Percentiles rank a stretch among this genome's conserved stretches.
phyloP scores from a whole-genome alignment of 768 basidiomycete species.

The Suillus weaverae region DNA sequence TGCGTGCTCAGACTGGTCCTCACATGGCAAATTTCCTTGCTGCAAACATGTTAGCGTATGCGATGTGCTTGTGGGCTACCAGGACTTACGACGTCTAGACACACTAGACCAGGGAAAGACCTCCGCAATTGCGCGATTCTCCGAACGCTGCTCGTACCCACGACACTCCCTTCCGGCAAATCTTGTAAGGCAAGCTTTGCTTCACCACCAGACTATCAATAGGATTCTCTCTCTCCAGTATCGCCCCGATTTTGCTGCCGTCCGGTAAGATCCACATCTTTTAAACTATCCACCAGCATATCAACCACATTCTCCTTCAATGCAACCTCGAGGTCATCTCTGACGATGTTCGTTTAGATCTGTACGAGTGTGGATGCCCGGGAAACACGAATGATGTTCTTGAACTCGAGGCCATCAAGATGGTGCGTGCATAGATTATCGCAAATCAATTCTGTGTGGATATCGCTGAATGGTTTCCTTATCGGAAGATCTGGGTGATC shows the following conservation, averaged over 20 bases:
- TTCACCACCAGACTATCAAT: constrained; percentile 88
- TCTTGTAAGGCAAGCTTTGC: constrained; percentile 74
- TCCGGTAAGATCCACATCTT: constrained; percentile 82
- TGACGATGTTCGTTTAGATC: constrained; percentile 85
- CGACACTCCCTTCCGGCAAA: constrained; percentile 80
- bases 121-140: constrained; percentile 87
- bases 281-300: constrained; percentile 89
- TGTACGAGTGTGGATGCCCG: constrained; percentile 85
- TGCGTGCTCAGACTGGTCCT: neutral
- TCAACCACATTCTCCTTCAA: constrained; percentile 74
- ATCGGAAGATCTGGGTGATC: too few relatives aligned
- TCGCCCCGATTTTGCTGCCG: constrained; percentile 81
- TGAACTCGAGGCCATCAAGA: neutral
- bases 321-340: constrained; percentile 55
- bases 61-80: neutral
- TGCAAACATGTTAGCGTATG: constrained; percentile 26
- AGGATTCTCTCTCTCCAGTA: constrained; percentile 85
- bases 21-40: constrained; percentile 76
- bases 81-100: constrained; percentile 81
- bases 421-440: neutral
- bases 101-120: constrained; percentile 70
- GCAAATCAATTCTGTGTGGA: too few relatives aligned
- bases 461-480: too few relatives aligned
- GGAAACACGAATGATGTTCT: constrained; percentile 66
- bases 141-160: constrained; percentile 95